Base-by-base conservation (phyloP, 140 eudicot genomes). In the Stevia rebaudiana region DNA sequence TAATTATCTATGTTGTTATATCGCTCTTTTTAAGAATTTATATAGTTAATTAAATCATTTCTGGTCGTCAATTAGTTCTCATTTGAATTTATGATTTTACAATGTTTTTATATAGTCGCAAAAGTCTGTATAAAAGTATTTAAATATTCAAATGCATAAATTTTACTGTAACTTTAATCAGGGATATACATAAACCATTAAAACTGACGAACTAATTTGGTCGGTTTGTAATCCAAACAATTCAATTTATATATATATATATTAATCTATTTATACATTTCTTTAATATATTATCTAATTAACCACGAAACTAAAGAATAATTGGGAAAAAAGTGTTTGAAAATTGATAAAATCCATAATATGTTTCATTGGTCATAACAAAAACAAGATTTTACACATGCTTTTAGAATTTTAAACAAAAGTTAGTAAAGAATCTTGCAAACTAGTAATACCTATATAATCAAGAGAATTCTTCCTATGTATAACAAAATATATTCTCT, bases 401-500 rank as follows among this genome's bases (percentile, higher is more conserved):
- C 53, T 36, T 39, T 59, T 59, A 22, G 28, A 8, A 51, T 52
- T 63, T 50, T 72, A 23, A 30, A 51, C 65, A 72, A 2, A 41
- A 72, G 65, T 72, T 63, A n/a, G 77, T 63, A 72, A 72, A 52
- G 46, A 61, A 71, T 71, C 55, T 41, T 36, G 16, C 56, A 28
- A 3, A 61, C 54, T 35, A 54, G 43, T 39, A 36, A 71, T 11
- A 40, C 24, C 64, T 71, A 40, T 61, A 48, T 28, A 15, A 61
- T 50, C 76, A 71, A 61, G 46, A 62, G 65, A 71, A 61, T 41
- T 71, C 59, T 53, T 53, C 58, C 65, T 72, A 51, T 42, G 71
- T 72, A 41, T 72, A 72, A 61, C 71, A 72, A 71, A 72, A 51
- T 30, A 62, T 71, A 71, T 52, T 52, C 41, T 53, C 41, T 53